Conservation (phyloP, 805 yeast species). For the Teunomyces aglyptinius region DNA sequence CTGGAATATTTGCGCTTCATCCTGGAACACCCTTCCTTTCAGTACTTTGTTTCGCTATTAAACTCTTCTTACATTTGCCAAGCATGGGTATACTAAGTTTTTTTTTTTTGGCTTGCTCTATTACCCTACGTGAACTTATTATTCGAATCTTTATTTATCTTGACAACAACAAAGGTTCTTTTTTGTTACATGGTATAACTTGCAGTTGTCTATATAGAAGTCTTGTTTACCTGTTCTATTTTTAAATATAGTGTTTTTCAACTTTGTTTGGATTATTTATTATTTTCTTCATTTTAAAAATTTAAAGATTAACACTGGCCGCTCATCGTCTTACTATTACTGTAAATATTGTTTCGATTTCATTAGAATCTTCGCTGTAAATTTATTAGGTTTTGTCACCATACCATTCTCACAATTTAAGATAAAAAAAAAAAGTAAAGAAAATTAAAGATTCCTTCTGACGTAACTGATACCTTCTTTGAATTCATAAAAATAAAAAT, state of each 20-base stretch:
- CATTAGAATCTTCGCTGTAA: background rate
- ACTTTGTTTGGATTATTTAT: background rate
- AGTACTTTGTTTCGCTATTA: background rate
- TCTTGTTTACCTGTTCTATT: background rate
- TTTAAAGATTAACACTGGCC: background rate
- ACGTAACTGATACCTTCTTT: background rate
- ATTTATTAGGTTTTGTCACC: background rate
- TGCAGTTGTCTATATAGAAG: background rate
- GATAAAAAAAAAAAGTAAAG: too few relatives aligned
- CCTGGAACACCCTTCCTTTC: background rate
- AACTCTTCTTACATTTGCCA: background rate
- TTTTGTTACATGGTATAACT: background rate
- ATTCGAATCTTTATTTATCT: background rate
- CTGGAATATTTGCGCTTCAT: background rate
- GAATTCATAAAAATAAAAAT: background rate
- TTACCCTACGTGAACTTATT: background rate
- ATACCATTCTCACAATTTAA: background rate
- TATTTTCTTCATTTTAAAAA: background rate
- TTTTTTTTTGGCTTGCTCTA: background rate
- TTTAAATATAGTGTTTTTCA: background rate
- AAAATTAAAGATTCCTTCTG: background rate
- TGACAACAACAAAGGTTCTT: background rate
- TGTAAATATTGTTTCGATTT: background rate
- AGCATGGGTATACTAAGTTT: background rate
- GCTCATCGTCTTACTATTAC: background rate